phyloP scores from a whole-genome alignment of 257 asterid species.

The Misopates orontium region DNA sequence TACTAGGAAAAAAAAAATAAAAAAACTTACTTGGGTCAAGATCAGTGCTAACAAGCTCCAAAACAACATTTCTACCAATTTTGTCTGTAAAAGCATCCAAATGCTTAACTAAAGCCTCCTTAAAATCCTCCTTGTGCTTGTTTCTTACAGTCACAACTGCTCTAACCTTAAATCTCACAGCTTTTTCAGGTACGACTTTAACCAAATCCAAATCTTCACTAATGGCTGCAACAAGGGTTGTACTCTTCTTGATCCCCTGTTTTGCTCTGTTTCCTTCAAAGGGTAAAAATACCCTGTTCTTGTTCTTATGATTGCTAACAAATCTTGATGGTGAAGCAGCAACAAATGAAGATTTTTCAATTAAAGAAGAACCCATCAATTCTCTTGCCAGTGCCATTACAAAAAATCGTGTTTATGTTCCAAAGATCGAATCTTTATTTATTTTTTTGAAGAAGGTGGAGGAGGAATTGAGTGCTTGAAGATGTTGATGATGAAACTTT shows the following conservation, averaged over 20 bases:
- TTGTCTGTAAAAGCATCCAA: slow-evolving; percentile 76
- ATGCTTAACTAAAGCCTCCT: slow-evolving; percentile 66
- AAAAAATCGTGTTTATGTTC: background rate
- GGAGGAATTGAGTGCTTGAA: background rate
- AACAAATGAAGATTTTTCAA: slow-evolving; percentile 47
- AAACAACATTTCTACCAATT: slow-evolving; percentile 74
- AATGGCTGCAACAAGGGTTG: slow-evolving; percentile 60
- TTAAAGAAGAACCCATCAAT: slow-evolving; percentile 54
- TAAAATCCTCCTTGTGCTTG: slow-evolving; percentile 73
- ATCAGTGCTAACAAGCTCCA: slow-evolving; percentile 76
- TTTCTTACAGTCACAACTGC: slow-evolving; percentile 83
- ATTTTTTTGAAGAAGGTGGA: slow-evolving; percentile 11
- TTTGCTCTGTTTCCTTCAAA: slow-evolving; percentile 36
- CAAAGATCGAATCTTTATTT: slow-evolving; percentile 4
- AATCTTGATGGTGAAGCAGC: slow-evolving; percentile 28
- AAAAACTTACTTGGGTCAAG: slow-evolving; percentile 72
- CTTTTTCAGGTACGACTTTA: slow-evolving; percentile 63
- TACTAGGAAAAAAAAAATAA: background rate
- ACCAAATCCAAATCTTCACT: slow-evolving; percentile 77
- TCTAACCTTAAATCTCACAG: slow-evolving; percentile 73
- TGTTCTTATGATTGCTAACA: slow-evolving; percentile 18
- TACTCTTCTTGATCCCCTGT: slow-evolving; percentile 24
- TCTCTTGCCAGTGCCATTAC: slow-evolving; percentile 75
- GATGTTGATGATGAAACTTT: slow-evolving; percentile 16
- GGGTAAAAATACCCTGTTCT: slow-evolving; percentile 33